These are phyloP conservation scores for Heritiera littoralis DNA, from an alignment of 345 rosid species.

Conservation along the genomic window DNA sequence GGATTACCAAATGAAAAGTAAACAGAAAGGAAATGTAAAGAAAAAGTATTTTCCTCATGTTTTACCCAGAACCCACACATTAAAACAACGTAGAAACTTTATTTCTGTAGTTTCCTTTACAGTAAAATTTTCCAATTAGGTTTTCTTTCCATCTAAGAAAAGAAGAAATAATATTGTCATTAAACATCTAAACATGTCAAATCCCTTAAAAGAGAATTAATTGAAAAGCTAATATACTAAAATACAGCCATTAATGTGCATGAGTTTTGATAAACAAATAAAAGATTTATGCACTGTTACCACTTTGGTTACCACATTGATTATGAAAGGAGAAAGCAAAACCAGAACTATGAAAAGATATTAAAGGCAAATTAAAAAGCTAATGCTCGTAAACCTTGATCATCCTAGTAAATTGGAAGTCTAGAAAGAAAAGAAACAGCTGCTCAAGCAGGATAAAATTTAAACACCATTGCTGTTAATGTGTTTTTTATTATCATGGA, in stretches of 20 bases:
- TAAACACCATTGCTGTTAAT: background rate
- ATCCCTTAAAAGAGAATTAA: background rate
- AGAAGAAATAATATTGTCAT: background rate
- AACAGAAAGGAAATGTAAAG: background rate
- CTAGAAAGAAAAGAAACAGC: background rate
- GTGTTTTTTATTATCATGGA: background rate
- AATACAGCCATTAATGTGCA: background rate
- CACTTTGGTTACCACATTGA: background rate
- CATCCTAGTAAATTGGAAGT: background rate
- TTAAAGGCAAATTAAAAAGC: background rate
- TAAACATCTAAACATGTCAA: background rate
- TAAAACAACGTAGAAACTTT: background rate
- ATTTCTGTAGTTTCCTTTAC: background rate
- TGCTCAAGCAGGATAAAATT: background rate
- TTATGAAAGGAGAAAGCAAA: background rate
- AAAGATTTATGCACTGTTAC: background rate
- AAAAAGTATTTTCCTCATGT: no score
- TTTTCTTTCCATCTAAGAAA: background rate
- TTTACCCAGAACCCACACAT: background rate
- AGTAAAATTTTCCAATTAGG: background rate
- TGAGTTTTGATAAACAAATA: background rate
- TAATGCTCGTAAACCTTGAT: background rate
- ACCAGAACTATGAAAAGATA: background rate
- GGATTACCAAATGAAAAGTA: conserved; percentile 1
- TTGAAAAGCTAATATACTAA: background rate